Percentiles rank a stretch among this genome's conserved stretches.
Conservation (phyloP, 257 asterid species). For the Primulina eburnea region DNA sequence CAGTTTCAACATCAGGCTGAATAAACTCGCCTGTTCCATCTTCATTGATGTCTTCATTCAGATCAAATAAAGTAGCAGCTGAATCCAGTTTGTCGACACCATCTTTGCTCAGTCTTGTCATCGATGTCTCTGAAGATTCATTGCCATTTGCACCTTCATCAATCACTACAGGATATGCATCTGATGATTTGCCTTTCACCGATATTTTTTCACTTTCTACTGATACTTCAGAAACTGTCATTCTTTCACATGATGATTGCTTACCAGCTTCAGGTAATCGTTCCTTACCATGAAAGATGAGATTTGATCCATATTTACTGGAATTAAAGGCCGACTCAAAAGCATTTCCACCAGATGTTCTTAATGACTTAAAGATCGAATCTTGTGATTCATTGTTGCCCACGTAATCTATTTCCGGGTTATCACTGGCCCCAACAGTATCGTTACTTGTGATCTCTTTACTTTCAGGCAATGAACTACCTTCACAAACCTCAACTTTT, state of each 20-base stretch:
- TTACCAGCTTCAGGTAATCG: slow-evolving; percentile 27
- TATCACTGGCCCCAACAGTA: neutral
- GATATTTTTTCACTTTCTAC: slow-evolving; percentile 14
- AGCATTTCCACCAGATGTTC: slow-evolving; percentile 29
- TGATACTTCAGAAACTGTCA: slow-evolving; percentile 18
- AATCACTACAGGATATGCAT: slow-evolving; percentile 15
- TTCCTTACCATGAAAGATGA: slow-evolving; percentile 22
- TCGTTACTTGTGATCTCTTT: slow-evolving; percentile 13
- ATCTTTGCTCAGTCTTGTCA: slow-evolving; percentile 16
- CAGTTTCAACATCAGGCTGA: slow-evolving; percentile 25
- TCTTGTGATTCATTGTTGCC: slow-evolving; percentile 13
- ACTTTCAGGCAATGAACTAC: slow-evolving; percentile 18
- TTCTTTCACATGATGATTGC: slow-evolving; percentile 27
- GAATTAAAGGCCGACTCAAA: slow-evolving; percentile 24
- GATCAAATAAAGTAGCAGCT: slow-evolving; percentile 42
- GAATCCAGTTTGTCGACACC: slow-evolving; percentile 16
- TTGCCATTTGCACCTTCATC: slow-evolving; percentile 5
- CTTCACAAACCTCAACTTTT: slow-evolving; percentile 22
- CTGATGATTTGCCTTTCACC: slow-evolving; percentile 10
- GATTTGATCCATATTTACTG: slow-evolving; percentile 26
- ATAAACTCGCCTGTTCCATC: slow-evolving; percentile 27
- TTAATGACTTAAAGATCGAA: slow-evolving; percentile 24
- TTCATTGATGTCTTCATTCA: slow-evolving; percentile 44
- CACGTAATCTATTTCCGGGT: slow-evolving; percentile 4
- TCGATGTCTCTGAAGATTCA: slow-evolving; percentile 23